Evolutionary conservation across 148 eudicot genomes (phyloP).

Genomic region (Rheum nobile): DNA sequence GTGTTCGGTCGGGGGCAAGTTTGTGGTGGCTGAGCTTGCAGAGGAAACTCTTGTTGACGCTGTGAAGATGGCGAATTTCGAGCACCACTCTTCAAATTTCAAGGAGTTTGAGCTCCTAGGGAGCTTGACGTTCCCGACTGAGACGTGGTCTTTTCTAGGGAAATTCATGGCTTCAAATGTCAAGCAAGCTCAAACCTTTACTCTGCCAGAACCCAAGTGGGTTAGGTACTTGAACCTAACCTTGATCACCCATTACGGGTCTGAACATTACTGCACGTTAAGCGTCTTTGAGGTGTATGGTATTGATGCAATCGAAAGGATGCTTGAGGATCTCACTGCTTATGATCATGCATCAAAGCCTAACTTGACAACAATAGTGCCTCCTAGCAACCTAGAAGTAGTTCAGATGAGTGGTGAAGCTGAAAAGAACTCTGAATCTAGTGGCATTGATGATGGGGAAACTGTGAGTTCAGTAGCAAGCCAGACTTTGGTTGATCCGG

Average conservation of each 20-base stretch:
- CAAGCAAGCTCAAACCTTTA: constrained; percentile 64
- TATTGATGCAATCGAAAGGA: constrained; percentile 78
- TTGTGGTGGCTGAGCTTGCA: constrained; percentile 66
- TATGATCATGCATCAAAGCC: constrained; percentile 41
- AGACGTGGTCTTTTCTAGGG: constrained; percentile 57
- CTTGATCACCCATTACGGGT: constrained; percentile 69
- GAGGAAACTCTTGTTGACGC: constrained; percentile 84
- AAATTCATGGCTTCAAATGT: constrained; percentile 69
- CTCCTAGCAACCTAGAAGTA: constrained; percentile 24
- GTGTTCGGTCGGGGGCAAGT: constrained; percentile 69
- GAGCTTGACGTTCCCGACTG: constrained; percentile 70
- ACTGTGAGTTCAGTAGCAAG: constrained; percentile 16
- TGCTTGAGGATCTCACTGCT: constrained; percentile 97
- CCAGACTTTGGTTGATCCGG: constrained; percentile 23
- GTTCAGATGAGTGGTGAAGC: constrained; percentile 24
- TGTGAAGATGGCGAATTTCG: constrained; percentile 78
- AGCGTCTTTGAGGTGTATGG: constrained; percentile 83
- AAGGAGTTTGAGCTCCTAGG: constrained; percentile 73
- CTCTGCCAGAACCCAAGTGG: constrained; percentile 79
- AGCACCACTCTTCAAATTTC: constrained; percentile 83
- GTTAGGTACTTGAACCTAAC: constrained; percentile 62
- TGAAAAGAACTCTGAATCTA: constrained; percentile 20
- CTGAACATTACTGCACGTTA: constrained; percentile 79
- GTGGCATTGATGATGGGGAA: constrained; percentile 27
- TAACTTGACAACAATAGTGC: constrained; percentile 32